phyloP scores from a whole-genome alignment of 805 yeast genomes.

The Monosporozyma unispora region DNA sequence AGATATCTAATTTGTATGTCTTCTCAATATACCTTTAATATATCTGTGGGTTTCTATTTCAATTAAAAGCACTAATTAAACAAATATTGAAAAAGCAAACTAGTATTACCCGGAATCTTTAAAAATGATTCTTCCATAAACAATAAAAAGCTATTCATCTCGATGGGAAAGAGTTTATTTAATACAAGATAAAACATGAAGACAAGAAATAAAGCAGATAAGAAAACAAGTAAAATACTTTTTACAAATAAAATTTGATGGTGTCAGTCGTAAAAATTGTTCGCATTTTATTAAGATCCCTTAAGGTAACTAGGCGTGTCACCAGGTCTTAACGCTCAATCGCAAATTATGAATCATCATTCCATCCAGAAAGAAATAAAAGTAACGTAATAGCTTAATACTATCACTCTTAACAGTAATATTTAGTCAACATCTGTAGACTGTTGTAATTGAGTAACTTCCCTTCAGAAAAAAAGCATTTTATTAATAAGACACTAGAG shows the following conservation, averaged over 20 bases:
- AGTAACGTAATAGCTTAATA: neutral
- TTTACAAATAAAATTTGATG: neutral
- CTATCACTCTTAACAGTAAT: neutral
- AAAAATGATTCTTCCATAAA: too few species aligned
- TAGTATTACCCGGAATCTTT: neutral
- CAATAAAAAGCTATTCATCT: too few species aligned
- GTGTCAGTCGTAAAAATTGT: constrained; percentile 24
- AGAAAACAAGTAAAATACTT: neutral
- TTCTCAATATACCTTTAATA: neutral
- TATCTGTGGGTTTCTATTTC: too few species aligned
- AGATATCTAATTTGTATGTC: too few species aligned
- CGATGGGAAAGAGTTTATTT: too few species aligned
- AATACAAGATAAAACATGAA: too few species aligned
- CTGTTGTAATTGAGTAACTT: neutral
- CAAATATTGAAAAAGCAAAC: neutral
- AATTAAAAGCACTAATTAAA: neutral
- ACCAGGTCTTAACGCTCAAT: constrained; percentile 36
- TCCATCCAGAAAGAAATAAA: neutral
- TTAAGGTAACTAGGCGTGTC: constrained; percentile 41
- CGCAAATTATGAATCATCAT: constrained; percentile 50
- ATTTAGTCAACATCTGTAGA: neutral
- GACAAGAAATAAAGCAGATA: neutral
- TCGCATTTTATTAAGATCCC: constrained; percentile 34
- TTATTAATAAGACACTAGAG: too few species aligned
- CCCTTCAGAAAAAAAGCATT: too few species aligned